phyloP scores from a whole-genome alignment of 2,329 filamentous ascomycete genomes.

The Venturiaceae sp. region DNA sequence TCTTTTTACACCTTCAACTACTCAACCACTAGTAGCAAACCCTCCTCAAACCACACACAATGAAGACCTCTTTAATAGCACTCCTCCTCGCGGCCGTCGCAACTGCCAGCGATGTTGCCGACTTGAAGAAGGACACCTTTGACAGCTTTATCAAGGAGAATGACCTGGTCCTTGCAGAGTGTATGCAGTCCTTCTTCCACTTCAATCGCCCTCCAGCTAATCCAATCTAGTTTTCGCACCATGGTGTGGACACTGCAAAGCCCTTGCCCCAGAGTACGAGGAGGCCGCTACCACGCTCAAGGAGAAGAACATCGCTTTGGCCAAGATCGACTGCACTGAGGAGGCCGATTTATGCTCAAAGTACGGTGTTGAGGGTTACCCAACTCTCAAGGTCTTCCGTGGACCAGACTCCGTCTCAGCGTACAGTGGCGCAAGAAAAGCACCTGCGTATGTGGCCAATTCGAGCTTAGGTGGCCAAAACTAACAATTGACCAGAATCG shows the following conservation, averaged over 20 bases:
- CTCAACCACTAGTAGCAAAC: too few species aligned
- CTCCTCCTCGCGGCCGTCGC: slow-evolving; percentile 46
- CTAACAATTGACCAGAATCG: slow-evolving; percentile 35
- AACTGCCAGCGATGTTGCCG: slow-evolving; percentile 67
- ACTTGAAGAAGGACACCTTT: slow-evolving; percentile 81
- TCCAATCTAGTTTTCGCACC: slow-evolving; percentile 68
- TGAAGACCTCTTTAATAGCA: not conserved
- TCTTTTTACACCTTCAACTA: too few species aligned
- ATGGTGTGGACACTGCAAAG: slow-evolving; percentile 96
- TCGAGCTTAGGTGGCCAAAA: not conserved
- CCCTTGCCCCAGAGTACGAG: slow-evolving; percentile 87
- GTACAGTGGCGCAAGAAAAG: slow-evolving; percentile 85
- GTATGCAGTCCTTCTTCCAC: slow-evolving; percentile 40
- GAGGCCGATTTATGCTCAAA: slow-evolving; percentile 84
- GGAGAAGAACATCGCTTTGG: slow-evolving; percentile 78
- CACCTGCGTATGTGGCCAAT: slow-evolving; percentile 46
- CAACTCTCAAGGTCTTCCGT: slow-evolving; percentile 98
- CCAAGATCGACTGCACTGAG: slow-evolving; percentile 91
- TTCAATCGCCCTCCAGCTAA: slow-evolving; percentile 24
- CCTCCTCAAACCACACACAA: not conserved
- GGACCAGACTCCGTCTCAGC: slow-evolving; percentile 70
- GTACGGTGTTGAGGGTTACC: slow-evolving; percentile 93
- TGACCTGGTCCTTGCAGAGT: slow-evolving; percentile 88
- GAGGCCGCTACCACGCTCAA: slow-evolving; percentile 74
- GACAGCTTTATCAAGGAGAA: slow-evolving; percentile 76